Base-by-base conservation (phyloP, 768 basidiomycete species). In the Leccinum incarnatum region DNA sequence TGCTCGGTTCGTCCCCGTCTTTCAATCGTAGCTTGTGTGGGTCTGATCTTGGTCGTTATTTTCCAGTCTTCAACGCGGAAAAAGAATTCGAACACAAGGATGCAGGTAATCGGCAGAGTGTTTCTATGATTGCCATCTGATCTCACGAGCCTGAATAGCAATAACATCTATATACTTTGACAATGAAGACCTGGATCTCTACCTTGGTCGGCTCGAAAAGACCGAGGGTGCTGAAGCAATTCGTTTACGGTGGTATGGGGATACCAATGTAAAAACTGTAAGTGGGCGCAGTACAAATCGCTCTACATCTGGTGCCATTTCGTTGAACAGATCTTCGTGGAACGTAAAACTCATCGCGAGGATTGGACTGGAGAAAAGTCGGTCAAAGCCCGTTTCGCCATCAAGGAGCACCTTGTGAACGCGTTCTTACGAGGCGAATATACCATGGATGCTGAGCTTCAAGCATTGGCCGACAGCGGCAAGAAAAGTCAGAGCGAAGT, bases 291-390 rank as follows among this genome's bases (percentile, higher is more conserved):
- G 48, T 34, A n/a, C 42, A 53, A 3, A 11, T 29, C 17, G 29
- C 30, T 12, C 2, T n/a, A 27, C 10, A 52, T 54, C 30, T 45
- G 23, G 52, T 36, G 1, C 42, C 34, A 61, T 61, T 25, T 50
- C 32, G 21, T 52, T 6, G 12, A 7, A 19, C 65, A 91, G 88
- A 91, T 93, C 40, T 93, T 91, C 63, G 87, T 93, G 19, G 91
- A 93, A 74, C 88, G 91, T 45, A 93, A 93, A 74, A 93, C 91
- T 0, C 91, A 99, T 71, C 85, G 95, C 55, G 97, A 99, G 74
- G 97, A 99, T 69, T 99, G 97, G 97, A 98, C 96, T 1, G 97
- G 97, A 34, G 96, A 99, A 74, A 98, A 98, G 74, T 95, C 93
- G 10, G 95, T 98, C 70, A 99, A 98, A 75, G 91, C 95, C 14